phyloP scores from a whole-genome alignment of 2,329 filamentous ascomycete genomes.

The Aspergillus texensis region DNA sequence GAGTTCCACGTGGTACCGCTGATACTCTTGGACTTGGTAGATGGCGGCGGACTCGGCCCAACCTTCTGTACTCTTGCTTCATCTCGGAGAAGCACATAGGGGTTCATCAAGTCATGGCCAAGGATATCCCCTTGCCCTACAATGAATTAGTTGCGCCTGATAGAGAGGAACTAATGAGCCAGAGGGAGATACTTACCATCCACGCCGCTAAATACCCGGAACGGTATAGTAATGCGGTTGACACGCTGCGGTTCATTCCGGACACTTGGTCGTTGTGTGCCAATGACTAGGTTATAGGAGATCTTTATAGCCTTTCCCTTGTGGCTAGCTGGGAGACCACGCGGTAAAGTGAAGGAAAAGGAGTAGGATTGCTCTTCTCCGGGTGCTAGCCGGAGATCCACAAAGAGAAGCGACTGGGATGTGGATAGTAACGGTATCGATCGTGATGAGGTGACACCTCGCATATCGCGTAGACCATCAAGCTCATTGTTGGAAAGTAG shows the following conservation, averaged over 20 bases:
- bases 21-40: constrained; percentile 43
- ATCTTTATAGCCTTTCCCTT: constrained; percentile 94
- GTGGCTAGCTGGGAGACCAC: constrained; percentile 87
- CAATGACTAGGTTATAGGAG: constrained; percentile 85
- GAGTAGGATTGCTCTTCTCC: constrained; percentile 87
- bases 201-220: constrained; percentile 89
- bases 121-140: constrained; percentile 76
- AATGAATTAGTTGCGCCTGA: constrained; percentile 23
- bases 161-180: neutral
- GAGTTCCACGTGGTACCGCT: constrained; percentile 49
- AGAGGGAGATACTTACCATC: constrained; percentile 58
- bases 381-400: constrained; percentile 82
- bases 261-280: constrained; percentile 82
- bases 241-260: constrained; percentile 77
- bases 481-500: constrained; percentile 83
- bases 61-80: constrained; percentile 68
- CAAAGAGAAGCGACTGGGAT: constrained; percentile 92
- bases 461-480: constrained; percentile 95
- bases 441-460: constrained; percentile 80
- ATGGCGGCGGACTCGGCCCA: constrained; percentile 40
- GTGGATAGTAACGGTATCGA: constrained; percentile 91
- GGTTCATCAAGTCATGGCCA: constrained; percentile 91
- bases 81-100: constrained; percentile 86
- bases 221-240: constrained; percentile 88
- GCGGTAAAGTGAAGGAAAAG: constrained; percentile 83